Conservation (phyloP, 768 basidiomycete genomes). For the Tulasnella sp. region DNA sequence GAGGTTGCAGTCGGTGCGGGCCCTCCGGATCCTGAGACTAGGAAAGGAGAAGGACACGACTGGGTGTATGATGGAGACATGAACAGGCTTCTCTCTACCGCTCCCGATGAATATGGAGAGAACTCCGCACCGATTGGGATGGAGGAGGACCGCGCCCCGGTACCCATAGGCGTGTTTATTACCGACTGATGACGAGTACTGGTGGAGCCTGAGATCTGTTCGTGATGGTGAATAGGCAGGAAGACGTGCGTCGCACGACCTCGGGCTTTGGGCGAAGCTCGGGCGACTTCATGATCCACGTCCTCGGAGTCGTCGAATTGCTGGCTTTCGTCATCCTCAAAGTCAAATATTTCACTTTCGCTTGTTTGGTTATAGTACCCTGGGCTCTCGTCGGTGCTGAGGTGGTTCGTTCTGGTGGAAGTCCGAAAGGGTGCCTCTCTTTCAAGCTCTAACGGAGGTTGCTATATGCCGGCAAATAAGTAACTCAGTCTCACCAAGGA, state of each 20-base stretch:
- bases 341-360: background rate
- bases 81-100: background rate
- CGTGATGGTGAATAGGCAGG: background rate
- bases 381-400: background rate
- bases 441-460: background rate
- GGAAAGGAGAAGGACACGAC: background rate
- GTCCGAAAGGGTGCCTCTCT: background rate
- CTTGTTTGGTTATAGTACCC: too few relatives aligned
- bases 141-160: background rate
- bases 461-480: background rate
- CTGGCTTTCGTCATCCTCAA: background rate
- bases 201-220: background rate
- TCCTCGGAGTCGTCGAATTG: background rate
- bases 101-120: background rate
- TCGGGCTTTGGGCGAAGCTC: background rate
- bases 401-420: background rate
- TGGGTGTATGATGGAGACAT: background rate
- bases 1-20: background rate
- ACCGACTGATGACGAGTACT: background rate
- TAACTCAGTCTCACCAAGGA: background rate
- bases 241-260: background rate
- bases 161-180: background rate
- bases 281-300: background rate
- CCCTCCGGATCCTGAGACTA: background rate
- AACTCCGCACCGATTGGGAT: background rate